Percentiles rank a stretch among this genome's conserved stretches.
Evolutionary conservation across 305 asterid genomes (phyloP).

Genomic region (Solanum hybrid): DNA sequence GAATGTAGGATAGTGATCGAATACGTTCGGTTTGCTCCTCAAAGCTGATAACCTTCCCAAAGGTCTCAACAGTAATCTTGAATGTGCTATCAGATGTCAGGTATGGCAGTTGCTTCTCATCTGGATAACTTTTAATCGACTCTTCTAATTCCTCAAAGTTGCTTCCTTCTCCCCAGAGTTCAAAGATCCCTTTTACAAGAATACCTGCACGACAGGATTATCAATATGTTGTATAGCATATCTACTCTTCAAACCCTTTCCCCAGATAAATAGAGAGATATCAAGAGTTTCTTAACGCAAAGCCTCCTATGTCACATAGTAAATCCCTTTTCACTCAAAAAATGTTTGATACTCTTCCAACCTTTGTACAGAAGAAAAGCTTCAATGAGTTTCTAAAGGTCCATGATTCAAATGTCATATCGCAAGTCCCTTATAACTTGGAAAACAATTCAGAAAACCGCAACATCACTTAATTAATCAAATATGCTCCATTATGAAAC

Average conservation of each 20-base stretch:
- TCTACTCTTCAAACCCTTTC: neutral
- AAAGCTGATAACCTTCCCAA: conserved; percentile 72
- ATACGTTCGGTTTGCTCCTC: conserved; percentile 67
- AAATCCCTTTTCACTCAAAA: neutral
- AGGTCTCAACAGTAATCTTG: conserved; percentile 65
- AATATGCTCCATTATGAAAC: neutral
- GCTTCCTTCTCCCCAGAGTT: conserved; percentile 93
- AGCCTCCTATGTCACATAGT: neutral
- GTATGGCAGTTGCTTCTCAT: conserved; percentile 61
- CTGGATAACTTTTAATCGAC: conserved; percentile 58
- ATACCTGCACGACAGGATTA: conserved; percentile 48
- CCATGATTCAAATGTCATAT: neutral
- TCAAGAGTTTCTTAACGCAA: neutral
- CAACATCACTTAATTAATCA: neutral
- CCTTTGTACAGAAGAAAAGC: neutral
- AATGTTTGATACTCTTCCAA: neutral
- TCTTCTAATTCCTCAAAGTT: conserved; percentile 73
- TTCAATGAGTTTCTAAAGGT: neutral
- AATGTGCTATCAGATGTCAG: conserved; percentile 58
- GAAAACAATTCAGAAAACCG: neutral
- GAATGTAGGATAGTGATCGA: conserved; percentile 55
- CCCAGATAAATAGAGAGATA: neutral
- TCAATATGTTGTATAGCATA: neutral
- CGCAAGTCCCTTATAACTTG: neutral
- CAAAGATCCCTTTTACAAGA: conserved; percentile 92